phyloP scores from a whole-genome alignment of 345 rosid genomes.

The Melaleuca quinquenervia region DNA sequence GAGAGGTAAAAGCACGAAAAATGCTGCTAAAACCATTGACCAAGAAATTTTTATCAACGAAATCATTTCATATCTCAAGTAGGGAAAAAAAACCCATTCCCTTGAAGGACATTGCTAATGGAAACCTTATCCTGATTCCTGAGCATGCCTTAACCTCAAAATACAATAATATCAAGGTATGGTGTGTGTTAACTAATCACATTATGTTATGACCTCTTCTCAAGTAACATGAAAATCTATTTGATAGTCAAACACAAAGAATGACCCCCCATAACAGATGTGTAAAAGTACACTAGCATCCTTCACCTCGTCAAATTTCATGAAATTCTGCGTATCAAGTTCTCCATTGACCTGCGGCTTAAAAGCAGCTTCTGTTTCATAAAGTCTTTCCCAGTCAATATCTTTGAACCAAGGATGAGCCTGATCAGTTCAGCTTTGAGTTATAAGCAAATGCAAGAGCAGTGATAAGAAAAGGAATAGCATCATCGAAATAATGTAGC shows the following conservation, averaged over 20 bases:
- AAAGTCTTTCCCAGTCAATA: conserved; percentile 65
- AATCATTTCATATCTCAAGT: neutral
- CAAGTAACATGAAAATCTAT: neutral
- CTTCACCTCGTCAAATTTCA: conserved; percentile 84
- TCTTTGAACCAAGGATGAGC: conserved; percentile 97
- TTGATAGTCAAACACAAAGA: neutral
- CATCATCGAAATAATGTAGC: neutral
- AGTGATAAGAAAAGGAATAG: neutral
- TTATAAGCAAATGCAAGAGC: neutral
- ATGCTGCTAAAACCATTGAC: neutral
- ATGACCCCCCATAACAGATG: neutral
- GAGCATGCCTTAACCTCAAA: neutral
- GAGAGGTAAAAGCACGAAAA: neutral
- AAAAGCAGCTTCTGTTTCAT: conserved; percentile 84
- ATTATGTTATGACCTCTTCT: neutral
- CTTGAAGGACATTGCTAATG: neutral
- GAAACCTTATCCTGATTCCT: neutral
- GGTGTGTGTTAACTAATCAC: neutral
- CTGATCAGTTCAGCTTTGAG: conserved; percentile 17
- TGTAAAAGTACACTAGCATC: neutral
- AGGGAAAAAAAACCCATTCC: neutral
- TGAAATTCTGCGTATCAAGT: conserved; percentile 84
- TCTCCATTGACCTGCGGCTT: conserved; percentile 78
- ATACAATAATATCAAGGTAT: neutral
- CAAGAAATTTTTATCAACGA: neutral